Percentiles rank a stretch among this genome's conserved stretches.
Evolutionary conservation across 2,329 filamentous ascomycete genomes (phyloP).

Genomic region (Bipolaris zeicola): DNA sequence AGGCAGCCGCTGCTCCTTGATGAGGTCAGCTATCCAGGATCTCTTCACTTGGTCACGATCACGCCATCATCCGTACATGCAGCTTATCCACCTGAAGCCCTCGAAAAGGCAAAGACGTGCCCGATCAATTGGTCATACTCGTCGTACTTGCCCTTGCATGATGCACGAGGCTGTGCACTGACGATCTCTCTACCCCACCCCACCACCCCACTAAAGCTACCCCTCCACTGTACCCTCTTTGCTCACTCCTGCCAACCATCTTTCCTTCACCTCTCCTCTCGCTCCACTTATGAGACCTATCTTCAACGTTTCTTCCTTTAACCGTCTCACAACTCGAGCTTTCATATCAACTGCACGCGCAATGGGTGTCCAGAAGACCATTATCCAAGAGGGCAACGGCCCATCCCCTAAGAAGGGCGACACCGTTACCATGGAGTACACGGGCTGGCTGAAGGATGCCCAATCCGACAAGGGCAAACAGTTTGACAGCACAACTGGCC

Average conservation of each 20-base stretch:
- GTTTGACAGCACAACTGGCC: constrained; percentile 83
- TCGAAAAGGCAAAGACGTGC: constrained; percentile 12
- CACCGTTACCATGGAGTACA: constrained; percentile 41
- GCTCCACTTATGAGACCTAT: constrained; percentile 20
- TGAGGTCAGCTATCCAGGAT: not conserved
- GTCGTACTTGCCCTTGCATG: constrained; percentile 21
- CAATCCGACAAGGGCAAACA: constrained; percentile 39
- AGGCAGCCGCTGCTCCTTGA: not conserved
- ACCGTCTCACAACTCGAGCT: constrained; percentile 15
- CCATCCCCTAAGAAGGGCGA: constrained; percentile 37
- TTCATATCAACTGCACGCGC: constrained; percentile 25
- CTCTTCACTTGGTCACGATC: constrained; percentile 13
- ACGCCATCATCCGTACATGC: constrained; percentile 18
- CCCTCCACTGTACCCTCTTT: constrained; percentile 12
- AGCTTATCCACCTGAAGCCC: not conserved
- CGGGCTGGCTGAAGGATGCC: constrained; percentile 36
- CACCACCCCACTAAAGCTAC: constrained; percentile 19
- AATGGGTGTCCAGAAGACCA: constrained; percentile 41
- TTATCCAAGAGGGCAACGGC: constrained; percentile 37
- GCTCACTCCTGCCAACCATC: constrained; percentile 2
- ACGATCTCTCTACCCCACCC: constrained; percentile 17
- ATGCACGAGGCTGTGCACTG: constrained; percentile 22
- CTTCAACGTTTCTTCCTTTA: constrained; percentile 12
- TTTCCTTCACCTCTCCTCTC: constrained; percentile 11
- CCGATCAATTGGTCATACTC: constrained; percentile 14